phyloP scores from a whole-genome alignment of 164 flowering plant genomes.

The Pachysandra terminalis region DNA sequence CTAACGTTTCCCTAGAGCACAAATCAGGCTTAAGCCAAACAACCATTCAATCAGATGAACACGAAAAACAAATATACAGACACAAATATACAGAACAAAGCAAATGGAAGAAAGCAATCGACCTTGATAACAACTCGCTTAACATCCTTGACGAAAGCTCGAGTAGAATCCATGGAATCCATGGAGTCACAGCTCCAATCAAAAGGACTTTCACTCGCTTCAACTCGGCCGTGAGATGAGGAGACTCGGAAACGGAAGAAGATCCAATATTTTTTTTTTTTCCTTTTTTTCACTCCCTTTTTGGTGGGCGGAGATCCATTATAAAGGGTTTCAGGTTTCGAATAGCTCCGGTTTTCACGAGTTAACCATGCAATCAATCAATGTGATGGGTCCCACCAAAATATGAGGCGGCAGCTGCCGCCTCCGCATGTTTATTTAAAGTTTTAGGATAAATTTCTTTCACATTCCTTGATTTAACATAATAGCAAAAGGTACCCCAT shows the following conservation, averaged over 20 bases:
- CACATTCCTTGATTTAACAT: too few species aligned
- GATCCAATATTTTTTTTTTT: not conserved
- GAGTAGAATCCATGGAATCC: conserved; percentile 56
- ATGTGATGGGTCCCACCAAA: too few species aligned
- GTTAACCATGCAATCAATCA: too few species aligned
- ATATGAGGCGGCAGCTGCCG: too few species aligned
- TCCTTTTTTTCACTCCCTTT: too few species aligned
- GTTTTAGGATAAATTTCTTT: too few species aligned
- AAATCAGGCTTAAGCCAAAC: too few species aligned
- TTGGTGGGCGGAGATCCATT: too few species aligned
- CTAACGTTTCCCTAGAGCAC: not conserved
- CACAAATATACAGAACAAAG: not conserved
- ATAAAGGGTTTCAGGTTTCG: too few species aligned
- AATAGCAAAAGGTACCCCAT: too few species aligned
- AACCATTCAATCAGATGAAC: not conserved
- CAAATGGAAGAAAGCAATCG: not conserved
- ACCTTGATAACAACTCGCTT: conserved; percentile 83
- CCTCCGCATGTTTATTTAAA: too few species aligned
- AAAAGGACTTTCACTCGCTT: not conserved
- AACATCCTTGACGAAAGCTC: conserved; percentile 61
- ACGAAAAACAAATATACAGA: not conserved
- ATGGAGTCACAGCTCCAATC: not conserved
- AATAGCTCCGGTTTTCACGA: too few species aligned
- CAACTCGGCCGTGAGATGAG: conserved; percentile 6
- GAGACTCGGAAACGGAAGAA: conserved; percentile 15